Evolutionary conservation across 2,329 filamentous ascomycete species (phyloP).

Genomic region (Cercospora citrullina): DNA sequence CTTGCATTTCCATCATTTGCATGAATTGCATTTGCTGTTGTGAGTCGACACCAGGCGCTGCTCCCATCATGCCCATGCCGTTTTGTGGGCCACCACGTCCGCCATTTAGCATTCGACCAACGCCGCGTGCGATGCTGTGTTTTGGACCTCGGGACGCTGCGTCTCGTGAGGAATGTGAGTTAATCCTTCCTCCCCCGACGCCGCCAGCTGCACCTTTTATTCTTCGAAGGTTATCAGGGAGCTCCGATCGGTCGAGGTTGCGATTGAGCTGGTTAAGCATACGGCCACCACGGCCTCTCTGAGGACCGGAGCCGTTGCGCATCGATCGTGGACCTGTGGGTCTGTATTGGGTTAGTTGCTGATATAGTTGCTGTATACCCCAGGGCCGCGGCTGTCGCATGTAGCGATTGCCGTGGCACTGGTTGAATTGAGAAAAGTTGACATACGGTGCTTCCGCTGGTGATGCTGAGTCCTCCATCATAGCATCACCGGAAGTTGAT

Average conservation of each 20-base stretch:
- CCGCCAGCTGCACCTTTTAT: slow-evolving; percentile 69
- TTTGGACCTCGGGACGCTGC: slow-evolving; percentile 65
- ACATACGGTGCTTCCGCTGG: slow-evolving; percentile 48
- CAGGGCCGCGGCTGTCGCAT: neutral
- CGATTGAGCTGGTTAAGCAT: slow-evolving; percentile 74
- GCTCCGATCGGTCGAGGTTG: slow-evolving; percentile 77
- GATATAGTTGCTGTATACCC: neutral
- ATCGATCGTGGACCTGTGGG: slow-evolving; percentile 94
- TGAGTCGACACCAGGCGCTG: slow-evolving; percentile 56
- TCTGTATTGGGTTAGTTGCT: slow-evolving; percentile 50
- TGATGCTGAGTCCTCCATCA: slow-evolving; percentile 63
- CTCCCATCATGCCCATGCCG: slow-evolving; percentile 41
- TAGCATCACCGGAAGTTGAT: slow-evolving; percentile 55
- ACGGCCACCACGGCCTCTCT: slow-evolving; percentile 67
- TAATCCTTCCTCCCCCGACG: slow-evolving; percentile 65
- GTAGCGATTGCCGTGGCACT: neutral
- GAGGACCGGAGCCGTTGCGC: slow-evolving; percentile 65
- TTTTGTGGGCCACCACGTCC: slow-evolving; percentile 27
- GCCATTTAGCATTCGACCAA: slow-evolving; percentile 40
- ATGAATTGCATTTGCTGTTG: slow-evolving; percentile 73
- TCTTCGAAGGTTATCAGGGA: slow-evolving; percentile 67
- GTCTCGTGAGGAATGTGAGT: slow-evolving; percentile 67
- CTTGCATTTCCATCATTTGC: slow-evolving; percentile 64
- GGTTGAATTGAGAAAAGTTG: slow-evolving; percentile 14
- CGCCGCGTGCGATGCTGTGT: slow-evolving; percentile 52